A percentile compares a stretch with the other conserved stretches of the same genome.
phyloP scores from a whole-genome alignment of 1,284 basidiomycete genomes.

The Lentinula novae-zelandiae region DNA sequence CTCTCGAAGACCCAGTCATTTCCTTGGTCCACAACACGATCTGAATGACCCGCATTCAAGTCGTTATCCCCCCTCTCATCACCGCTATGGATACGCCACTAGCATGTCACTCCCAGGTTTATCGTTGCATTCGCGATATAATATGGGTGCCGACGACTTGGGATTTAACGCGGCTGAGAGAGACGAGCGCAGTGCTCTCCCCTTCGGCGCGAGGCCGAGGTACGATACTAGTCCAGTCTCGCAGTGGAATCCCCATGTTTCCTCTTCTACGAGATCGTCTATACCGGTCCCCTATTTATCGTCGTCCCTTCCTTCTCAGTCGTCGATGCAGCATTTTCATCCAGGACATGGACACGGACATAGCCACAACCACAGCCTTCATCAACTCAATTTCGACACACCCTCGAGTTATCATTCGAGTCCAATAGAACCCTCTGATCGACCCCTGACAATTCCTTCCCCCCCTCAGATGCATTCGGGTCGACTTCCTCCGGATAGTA shows the following conservation, averaged over 20 bases:
- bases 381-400: conserved; percentile 5
- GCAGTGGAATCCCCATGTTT: conserved; percentile 3
- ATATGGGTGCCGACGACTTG: conserved; percentile 1
- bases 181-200: conserved; percentile 1
- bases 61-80: conserved; percentile 10
- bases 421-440: conserved; percentile 9
- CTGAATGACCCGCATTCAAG: conserved; percentile 4
- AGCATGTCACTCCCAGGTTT: conserved; percentile 2
- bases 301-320: conserved; percentile 13
- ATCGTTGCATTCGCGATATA: conserved; percentile 2
- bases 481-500: conserved; percentile 42
- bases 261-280: conserved; percentile 11
- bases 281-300: conserved; percentile 7
- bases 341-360: conserved; percentile 5
- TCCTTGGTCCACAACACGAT: conserved; percentile 9
- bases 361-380: conserved; percentile 8
- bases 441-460: conserved; percentile 14
- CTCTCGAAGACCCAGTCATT: conserved; percentile 9
- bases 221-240: conserved; percentile 8
- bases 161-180: conserved; percentile 1
- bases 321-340: conserved; percentile 3
- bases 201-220: conserved; percentile 8
- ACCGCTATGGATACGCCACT: conserved; percentile 7
- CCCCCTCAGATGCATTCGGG: conserved; percentile 22
- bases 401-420: conserved; percentile 5